Percentiles rank a stretch among this genome's conserved stretches.
These are phyloP conservation scores for Fragaria ananassa DNA, from an alignment of 306 rosid genomes.

Conservation along the genomic window DNA sequence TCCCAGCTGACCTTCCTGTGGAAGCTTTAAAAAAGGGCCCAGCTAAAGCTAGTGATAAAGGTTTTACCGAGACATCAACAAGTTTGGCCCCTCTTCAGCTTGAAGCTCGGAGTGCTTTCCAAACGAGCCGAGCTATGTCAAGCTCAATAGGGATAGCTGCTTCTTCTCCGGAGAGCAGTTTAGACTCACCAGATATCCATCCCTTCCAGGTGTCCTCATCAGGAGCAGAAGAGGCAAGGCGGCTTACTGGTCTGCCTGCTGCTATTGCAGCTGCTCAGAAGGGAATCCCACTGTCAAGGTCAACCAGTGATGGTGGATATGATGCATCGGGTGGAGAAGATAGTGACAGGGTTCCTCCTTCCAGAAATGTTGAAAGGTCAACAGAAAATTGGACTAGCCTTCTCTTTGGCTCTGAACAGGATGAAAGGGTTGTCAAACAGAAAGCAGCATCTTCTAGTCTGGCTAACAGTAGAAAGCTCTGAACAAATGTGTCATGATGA, in stretches of 20 bases:
- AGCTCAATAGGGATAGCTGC: conserved; percentile 61
- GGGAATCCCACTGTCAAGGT: conserved; percentile 72
- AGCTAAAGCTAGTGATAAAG: conserved; percentile 43
- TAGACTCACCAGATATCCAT: conserved; percentile 89
- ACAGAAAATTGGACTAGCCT: conserved; percentile 76
- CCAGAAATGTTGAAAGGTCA: conserved; percentile 66
- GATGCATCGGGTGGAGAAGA: conserved; percentile 99
- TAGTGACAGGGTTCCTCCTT: conserved; percentile 86
- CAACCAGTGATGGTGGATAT: conserved; percentile 97
- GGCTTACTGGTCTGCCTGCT: conserved; percentile 50
- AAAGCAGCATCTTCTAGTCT: conserved; percentile 59
- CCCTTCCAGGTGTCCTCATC: conserved; percentile 67
- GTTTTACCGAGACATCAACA: conserved; percentile 53
- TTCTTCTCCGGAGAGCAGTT: conserved; percentile 94
- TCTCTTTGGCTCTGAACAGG: conserved; percentile 66
- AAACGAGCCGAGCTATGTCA: conserved; percentile 68
- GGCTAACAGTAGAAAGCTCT: conserved; percentile 53
- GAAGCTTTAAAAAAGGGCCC: conserved; percentile 51
- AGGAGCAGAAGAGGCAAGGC: conserved; percentile 68
- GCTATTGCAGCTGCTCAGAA: conserved; percentile 38
- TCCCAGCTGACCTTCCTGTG: conserved; percentile 79
- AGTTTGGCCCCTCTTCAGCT: conserved; percentile 80
- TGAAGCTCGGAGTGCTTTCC: conserved; percentile 72
- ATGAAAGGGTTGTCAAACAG: conserved; percentile 49
- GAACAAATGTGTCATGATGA: conserved; percentile 38